Evolutionary conservation across 1,284 basidiomycete species (phyloP), one percentile per base, ranked within the genome.

Genomic region (Naganishia albida): DNA sequence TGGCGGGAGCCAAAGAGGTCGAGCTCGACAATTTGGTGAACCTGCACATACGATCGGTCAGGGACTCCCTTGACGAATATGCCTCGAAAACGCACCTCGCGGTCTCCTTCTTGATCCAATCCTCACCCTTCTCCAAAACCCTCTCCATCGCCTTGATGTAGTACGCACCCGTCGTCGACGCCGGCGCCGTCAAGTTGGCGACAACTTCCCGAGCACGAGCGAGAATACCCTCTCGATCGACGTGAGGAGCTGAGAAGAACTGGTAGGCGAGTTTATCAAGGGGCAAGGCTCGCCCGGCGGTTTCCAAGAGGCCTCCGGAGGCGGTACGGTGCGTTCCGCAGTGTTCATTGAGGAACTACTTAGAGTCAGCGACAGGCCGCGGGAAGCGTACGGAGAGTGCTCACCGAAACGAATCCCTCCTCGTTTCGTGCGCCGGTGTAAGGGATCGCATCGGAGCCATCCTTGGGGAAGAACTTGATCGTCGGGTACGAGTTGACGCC

Each of bases 81-180:
- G 12, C 18, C 15, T 1, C 20, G 20, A 13, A 26, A 30, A 75
- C 87, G 73, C 72, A 93, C 88, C 95, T 86, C 73, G 85, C 86
- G 51, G 85, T 81, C 81, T 99, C 95, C 82, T 93, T 95, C 76
- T 86, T 83, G 63, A 97, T 75, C 81, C 95, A 98, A 38, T 80
- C 85, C 71, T 88, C 87, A 40, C 86, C 84, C 57, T 86, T 85
- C 65, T 84, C 86, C 38, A 85, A 80, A 20, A 93, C 82, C 80
- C 95, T 93, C 80, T 93, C 88, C 90, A 98, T 93, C 50, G 94
- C 88, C 70, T 87, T 87, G 68, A 94, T 70, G 80, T 99, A 99
- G 79, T 93, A 90, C 86, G 28, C 8, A 74, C 68, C 68, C 76
- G 74, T 71, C 74, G 28, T n/a, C 15, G 43, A 53, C 16, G 46